Conservation (phyloP, 129 eudicot species). For the Pulicaria dysenterica region DNA sequence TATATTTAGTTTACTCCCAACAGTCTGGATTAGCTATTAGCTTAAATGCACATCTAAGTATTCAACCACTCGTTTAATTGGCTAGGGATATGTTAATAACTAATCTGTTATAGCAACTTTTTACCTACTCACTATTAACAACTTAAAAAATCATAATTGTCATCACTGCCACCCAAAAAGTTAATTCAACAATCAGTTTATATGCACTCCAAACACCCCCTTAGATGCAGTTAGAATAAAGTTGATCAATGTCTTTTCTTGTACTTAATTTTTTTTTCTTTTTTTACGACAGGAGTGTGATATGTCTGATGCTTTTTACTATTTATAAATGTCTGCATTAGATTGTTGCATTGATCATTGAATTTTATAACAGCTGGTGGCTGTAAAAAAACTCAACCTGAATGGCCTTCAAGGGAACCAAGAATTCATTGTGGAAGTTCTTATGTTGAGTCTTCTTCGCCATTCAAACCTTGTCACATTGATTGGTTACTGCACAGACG, state of each 20-base stretch:
- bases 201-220: neutral
- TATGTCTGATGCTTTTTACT: neutral
- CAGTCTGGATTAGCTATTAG: too few relatives aligned
- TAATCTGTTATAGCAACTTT: neutral
- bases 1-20: too few relatives aligned
- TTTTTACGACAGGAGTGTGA: neutral
- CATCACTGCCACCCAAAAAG: neutral
- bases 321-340: neutral
- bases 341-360: slow-evolving; percentile 23
- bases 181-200: neutral
- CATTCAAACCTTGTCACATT: slow-evolving; percentile 86
- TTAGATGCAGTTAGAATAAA: neutral
- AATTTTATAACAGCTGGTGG: slow-evolving; percentile 58
- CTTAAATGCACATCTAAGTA: too few relatives aligned
- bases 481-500: slow-evolving; percentile 94
- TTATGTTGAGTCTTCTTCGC: slow-evolving; percentile 80
- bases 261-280: neutral
- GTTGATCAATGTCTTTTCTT: too few relatives aligned
- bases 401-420: slow-evolving; percentile 84
- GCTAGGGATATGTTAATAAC: too few relatives aligned
- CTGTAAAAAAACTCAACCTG: slow-evolving; percentile 75
- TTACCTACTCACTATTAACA: neutral
- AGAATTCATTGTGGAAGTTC: slow-evolving; percentile 88
- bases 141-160: neutral
- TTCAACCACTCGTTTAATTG: too few relatives aligned